Evolutionary conservation across 257 asterid species (phyloP).

Genomic region (Nicotiana sylvestris): DNA sequence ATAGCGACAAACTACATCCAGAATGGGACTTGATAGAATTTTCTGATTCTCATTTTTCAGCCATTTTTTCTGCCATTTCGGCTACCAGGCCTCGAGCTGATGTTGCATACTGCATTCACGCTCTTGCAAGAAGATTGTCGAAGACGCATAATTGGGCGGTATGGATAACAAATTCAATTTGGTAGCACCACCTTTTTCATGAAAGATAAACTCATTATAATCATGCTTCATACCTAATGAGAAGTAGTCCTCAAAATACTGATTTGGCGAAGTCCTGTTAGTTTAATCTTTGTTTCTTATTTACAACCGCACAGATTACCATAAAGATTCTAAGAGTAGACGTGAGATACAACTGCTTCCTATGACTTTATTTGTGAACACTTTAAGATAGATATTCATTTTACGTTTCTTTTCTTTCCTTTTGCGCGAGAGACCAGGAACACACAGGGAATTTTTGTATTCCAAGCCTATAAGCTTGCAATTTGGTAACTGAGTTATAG

Average conservation of each 20-base stretch:
- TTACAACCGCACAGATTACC: neutral
- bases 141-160: slow-evolving; percentile 99
- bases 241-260: neutral
- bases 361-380: neutral
- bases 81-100: slow-evolving; percentile 98
- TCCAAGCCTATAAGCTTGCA: neutral
- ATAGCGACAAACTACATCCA: slow-evolving; percentile 5
- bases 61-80: slow-evolving; percentile 81
- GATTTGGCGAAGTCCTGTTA: neutral
- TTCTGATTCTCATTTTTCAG: slow-evolving; percentile 39
- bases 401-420: neutral
- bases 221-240: neutral
- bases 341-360: neutral
- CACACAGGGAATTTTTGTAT: neutral
- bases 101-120: slow-evolving; percentile 96
- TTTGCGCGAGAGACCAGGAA: neutral
- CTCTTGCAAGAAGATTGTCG: slow-evolving; percentile 83
- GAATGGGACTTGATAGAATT: slow-evolving; percentile 20
- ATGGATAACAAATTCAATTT: slow-evolving; percentile 19
- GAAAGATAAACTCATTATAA: neutral
- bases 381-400: neutral
- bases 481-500: neutral
- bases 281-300: neutral
- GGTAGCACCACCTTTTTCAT: neutral
- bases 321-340: neutral